A percentile compares a stretch with the other conserved stretches of the same genome.
These are phyloP conservation scores for Xylaria polymorpha DNA, from an alignment of 2,329 filamentous ascomycete species.

Conservation along the genomic window DNA sequence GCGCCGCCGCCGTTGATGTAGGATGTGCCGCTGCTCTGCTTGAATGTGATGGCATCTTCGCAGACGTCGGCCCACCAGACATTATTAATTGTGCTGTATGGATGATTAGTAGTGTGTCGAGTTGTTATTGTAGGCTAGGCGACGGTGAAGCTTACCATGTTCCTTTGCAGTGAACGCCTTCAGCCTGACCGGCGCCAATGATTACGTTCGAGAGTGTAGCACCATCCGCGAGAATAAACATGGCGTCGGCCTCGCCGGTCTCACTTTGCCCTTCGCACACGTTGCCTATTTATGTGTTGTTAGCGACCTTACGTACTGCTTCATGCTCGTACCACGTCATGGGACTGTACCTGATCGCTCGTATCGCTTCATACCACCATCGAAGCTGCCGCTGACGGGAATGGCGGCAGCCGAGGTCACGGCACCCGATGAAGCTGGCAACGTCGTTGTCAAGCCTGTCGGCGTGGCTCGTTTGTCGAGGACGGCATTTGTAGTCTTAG, in stretches of 20 bases:
- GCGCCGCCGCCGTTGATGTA: conserved; percentile 58
- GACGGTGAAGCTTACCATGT: conserved; percentile 25
- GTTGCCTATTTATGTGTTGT: conserved; percentile 25
- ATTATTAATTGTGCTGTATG: conserved; percentile 31
- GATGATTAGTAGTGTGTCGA: not conserved
- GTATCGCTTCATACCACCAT: conserved; percentile 43
- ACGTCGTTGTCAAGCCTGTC: conserved; percentile 29
- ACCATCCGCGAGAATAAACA: conserved; percentile 50
- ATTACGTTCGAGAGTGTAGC: conserved; percentile 60
- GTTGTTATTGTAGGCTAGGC: too few relatives aligned
- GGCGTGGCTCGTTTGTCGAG: conserved; percentile 22
- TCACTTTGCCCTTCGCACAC: conserved; percentile 42
- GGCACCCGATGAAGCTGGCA: conserved; percentile 29
- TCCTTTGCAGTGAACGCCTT: conserved; percentile 61
- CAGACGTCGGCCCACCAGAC: conserved; percentile 55
- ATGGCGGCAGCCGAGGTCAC: conserved; percentile 38
- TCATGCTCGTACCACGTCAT: not conserved
- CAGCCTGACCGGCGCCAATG: conserved; percentile 58
- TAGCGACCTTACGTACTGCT: not conserved
- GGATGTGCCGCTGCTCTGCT: conserved; percentile 55
- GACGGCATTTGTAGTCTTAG: conserved; percentile 24
- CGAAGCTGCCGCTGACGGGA: conserved; percentile 38
- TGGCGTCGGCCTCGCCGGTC: conserved; percentile 41
- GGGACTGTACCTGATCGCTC: conserved; percentile 35
- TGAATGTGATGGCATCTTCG: conserved; percentile 54